Conservation (phyloP, 257 asterid species). For the Marsdenia floribunda region DNA sequence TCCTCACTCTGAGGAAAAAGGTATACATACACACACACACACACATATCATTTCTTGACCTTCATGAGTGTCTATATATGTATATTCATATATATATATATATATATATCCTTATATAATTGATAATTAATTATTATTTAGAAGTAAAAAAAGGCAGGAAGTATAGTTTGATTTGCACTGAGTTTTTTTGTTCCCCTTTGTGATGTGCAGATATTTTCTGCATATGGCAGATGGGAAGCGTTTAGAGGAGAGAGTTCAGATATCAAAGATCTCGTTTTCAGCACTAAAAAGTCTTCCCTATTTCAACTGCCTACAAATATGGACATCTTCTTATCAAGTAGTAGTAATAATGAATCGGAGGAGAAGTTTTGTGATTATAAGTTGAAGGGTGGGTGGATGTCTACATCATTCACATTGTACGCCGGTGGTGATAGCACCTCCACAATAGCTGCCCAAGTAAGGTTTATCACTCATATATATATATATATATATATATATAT, state of each 20-base stretch:
- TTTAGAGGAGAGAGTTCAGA: constrained; percentile 34
- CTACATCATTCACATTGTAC: constrained; percentile 45
- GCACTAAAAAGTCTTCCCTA: constrained; percentile 27
- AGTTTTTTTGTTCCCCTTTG: too few relatives aligned
- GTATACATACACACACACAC: neutral
- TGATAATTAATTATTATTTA: too few relatives aligned
- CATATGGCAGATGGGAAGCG: constrained; percentile 35
- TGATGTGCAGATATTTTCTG: constrained; percentile 14
- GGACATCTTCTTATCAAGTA: constrained; percentile 36
- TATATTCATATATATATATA: too few relatives aligned
- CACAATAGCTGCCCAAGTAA: constrained; percentile 17
- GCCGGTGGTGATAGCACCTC: constrained; percentile 6
- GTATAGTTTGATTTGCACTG: too few relatives aligned
- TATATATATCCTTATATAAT: too few relatives aligned
- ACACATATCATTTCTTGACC: too few relatives aligned
- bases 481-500: neutral
- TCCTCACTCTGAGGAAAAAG: constrained; percentile 35
- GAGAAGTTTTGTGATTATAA: constrained; percentile 49
- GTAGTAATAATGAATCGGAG: constrained; percentile 9
- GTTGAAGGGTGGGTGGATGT: constrained; percentile 64
- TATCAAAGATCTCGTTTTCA: constrained; percentile 27
- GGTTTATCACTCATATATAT: too few relatives aligned
- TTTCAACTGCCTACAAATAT: constrained; percentile 32
- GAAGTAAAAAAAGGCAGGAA: too few relatives aligned
- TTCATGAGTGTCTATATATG: too few relatives aligned